Evolutionary conservation across 371 early-diverging fungal genomes (phyloP).

Genomic region (Mucor circinelloides): DNA sequence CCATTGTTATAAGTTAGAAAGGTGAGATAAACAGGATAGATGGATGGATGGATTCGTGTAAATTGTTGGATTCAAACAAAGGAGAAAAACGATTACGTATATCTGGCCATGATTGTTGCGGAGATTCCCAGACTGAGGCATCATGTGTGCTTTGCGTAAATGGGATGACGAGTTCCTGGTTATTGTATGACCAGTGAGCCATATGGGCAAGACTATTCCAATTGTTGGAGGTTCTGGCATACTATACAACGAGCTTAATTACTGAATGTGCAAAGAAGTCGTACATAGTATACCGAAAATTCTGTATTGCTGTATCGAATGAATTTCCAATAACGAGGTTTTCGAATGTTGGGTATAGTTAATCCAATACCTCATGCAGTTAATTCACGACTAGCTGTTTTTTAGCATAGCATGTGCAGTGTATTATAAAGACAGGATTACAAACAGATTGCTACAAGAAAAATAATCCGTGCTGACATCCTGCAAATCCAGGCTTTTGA

Average conservation of each 20-base stretch:
- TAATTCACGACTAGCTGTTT: background rate
- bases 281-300: too few relatives aligned
- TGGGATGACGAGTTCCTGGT: background rate
- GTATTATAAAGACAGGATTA: background rate
- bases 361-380: background rate
- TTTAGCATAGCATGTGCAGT: background rate
- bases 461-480: background rate
- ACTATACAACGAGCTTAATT: background rate
- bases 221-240: background rate
- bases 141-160: background rate
- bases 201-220: background rate
- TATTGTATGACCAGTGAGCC: background rate
- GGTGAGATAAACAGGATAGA: background rate
- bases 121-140: background rate
- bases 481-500: background rate
- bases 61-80: conserved; percentile 2
- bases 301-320: background rate
- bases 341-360: background rate
- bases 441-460: background rate
- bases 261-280: background rate
- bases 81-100: conserved; percentile 3
- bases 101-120: background rate
- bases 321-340: background rate
- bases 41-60: conserved; percentile 32
- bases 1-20: conserved; percentile 19